These are phyloP conservation scores for Scedosporium dehoogii DNA, from an alignment of 2,329 filamentous ascomycete genomes.

Conservation along the genomic window DNA sequence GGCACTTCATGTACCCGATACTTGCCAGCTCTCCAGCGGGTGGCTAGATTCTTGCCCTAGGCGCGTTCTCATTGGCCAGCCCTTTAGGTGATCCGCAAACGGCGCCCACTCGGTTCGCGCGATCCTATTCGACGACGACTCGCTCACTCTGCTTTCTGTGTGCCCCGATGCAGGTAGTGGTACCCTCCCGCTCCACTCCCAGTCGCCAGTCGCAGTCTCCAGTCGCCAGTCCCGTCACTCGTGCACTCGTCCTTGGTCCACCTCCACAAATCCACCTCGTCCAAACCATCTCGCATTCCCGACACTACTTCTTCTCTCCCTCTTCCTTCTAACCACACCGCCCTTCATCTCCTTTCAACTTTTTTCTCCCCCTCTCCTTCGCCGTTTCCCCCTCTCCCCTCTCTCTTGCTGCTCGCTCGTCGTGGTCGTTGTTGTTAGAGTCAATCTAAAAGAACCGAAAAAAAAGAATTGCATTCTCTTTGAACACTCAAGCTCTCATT, in stretches of 20 bases:
- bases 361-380: slow-evolving; percentile 20
- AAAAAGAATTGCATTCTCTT: slow-evolving; percentile 9
- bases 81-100: slow-evolving; percentile 1
- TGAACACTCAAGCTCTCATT: background rate
- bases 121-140: slow-evolving; percentile 3
- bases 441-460: slow-evolving; percentile 12
- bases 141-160: background rate
- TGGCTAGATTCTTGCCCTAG: background rate
- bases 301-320: slow-evolving; percentile 19
- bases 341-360: slow-evolving; percentile 19
- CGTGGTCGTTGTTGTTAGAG: slow-evolving; percentile 19
- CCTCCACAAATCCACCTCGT: slow-evolving; percentile 14
- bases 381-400: slow-evolving; percentile 22
- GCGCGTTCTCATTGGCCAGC: slow-evolving; percentile 2
- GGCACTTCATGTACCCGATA: background rate
- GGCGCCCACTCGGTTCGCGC: background rate
- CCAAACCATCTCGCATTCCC: slow-evolving; percentile 17
- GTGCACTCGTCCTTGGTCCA: slow-evolving; percentile 18
- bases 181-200: slow-evolving; percentile 11
- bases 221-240: slow-evolving; percentile 9
- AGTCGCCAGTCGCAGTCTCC: slow-evolving; percentile 10
- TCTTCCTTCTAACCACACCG: slow-evolving; percentile 22
- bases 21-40: background rate
- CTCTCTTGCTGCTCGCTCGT: slow-evolving; percentile 18
- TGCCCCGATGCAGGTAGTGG: background rate